Evolutionary conservation across 108 stramenopile species (phyloP).

Genomic region (Cyclotella baltica): DNA sequence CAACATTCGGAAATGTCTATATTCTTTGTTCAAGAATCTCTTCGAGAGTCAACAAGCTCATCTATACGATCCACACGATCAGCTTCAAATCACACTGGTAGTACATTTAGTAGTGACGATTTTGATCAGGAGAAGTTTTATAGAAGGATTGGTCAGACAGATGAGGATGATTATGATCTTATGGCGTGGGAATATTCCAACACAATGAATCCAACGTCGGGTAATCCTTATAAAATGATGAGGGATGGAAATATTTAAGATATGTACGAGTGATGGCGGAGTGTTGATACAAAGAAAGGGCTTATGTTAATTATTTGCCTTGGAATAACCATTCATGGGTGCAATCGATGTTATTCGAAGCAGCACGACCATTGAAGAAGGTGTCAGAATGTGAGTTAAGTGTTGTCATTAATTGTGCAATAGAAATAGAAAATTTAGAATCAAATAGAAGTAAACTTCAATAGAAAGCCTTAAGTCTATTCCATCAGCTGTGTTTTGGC

Average conservation of each 20-base stretch:
- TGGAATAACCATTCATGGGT: too few species aligned
- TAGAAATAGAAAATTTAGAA: too few species aligned
- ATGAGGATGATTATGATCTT: slow-evolving; percentile 38
- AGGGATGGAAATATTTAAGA: slow-evolving; percentile 2
- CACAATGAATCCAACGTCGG: slow-evolving; percentile 44
- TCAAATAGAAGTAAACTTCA: too few species aligned
- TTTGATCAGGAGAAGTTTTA: slow-evolving; percentile 35
- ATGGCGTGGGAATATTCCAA: slow-evolving; percentile 34
- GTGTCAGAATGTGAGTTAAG: too few species aligned
- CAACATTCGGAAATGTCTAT: slow-evolving; percentile 64
- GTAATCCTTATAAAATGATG: slow-evolving; percentile 34
- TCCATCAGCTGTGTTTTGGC: too few species aligned
- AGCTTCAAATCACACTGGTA: neutral
- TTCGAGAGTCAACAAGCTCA: slow-evolving; percentile 11
- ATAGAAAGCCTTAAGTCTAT: too few species aligned
- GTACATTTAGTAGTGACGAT: slow-evolving; percentile 30
- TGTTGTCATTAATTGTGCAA: too few species aligned
- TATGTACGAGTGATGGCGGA: too few species aligned
- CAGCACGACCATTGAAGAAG: too few species aligned
- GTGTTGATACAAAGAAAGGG: too few species aligned
- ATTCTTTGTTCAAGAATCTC: slow-evolving; percentile 34
- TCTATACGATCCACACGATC: slow-evolving; percentile 1
- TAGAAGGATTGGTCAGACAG: slow-evolving; percentile 36
- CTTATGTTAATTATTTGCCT: too few species aligned
- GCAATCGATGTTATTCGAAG: too few species aligned